Base-by-base conservation (phyloP, 1,139 yeast genomes). In the Pichia sp. region DNA sequence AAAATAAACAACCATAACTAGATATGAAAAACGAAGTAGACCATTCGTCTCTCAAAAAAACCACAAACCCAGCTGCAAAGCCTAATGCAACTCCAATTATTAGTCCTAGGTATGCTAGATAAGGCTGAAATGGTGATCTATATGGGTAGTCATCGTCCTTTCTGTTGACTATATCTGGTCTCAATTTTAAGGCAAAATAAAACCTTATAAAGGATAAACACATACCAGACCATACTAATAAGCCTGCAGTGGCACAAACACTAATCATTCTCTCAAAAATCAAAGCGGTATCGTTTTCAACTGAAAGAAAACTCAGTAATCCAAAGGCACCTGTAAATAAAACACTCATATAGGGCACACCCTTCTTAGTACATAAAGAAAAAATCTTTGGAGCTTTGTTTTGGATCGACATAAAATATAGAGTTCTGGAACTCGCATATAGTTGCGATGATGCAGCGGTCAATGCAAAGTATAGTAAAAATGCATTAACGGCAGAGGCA, bases 161-260 rank as follows among this genome's bases (percentile, higher is more conserved):
- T 52, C 87, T 65, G 46, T 73, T 68, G 36, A 80, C 75, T 39
- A 81, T 79, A 58, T 81, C 86, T 0, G 85, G 85, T 44, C 94
- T 66, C 44, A 74, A 62, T 52, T 77, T 70, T 49, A 86, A 65
- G 0, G 90, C 95, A 53, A 73, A 73, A 61, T 74, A 81, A 56
- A 85, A 86, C 44, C 95, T 64, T 33, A 85, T 64, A 57, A 73
- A 86, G 2, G 92, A 74, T 23, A 85, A 61, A 53, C 87, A 80
- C 84, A 86, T 82, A 4, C 90, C 85, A 47, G 81, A 76, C 95
- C 95, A 86, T 43, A 82, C 85, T 33, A 85, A 62, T 44, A 85
- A 72, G 1, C 87, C 86, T 0, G 90, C 74, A 1, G 87, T 75
- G 0, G 88, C 78, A 48, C 82, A 78, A 36, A 84, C 68, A 53